Percentiles rank a stretch among this genome's conserved stretches.
These are phyloP conservation scores for Kodamaea arcana DNA, from an alignment of 1,139 yeast genomes.

Conservation along the genomic window DNA sequence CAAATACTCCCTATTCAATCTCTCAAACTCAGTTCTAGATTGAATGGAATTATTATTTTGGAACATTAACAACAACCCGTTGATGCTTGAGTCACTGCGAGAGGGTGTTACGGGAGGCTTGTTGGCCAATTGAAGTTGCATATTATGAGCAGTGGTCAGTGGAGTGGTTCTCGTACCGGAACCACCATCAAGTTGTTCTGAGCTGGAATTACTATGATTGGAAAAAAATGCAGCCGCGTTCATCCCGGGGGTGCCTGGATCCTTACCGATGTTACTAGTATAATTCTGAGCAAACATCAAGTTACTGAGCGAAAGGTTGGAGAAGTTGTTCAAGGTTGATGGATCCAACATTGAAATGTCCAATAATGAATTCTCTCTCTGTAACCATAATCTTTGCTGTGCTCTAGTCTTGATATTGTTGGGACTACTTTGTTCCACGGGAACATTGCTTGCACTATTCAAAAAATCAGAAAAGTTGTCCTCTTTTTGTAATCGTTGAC, in stretches of 20 bases:
- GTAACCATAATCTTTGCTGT: constrained; percentile 79
- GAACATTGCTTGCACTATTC: constrained; percentile 12
- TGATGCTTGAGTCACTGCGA: constrained; percentile 18
- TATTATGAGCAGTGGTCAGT: background rate
- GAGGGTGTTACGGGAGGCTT: background rate
- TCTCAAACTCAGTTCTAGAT: constrained; percentile 69
- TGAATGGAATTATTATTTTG: constrained; percentile 50
- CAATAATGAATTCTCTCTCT: constrained; percentile 67
- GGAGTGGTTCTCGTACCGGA: background rate
- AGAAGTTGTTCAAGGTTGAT: constrained; percentile 32
- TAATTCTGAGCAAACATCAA: constrained; percentile 45
- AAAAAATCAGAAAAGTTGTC: constrained; percentile 33
- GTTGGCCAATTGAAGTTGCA: background rate
- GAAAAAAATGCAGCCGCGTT: constrained; percentile 3
- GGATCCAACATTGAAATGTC: constrained; percentile 46
- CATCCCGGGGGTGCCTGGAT: constrained; percentile 10
- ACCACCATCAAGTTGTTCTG: background rate
- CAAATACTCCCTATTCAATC: constrained; percentile 68
- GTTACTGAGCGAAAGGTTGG: constrained; percentile 42
- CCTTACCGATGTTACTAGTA: constrained; percentile 9
- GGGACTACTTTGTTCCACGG: constrained; percentile 9
- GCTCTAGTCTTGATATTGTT: constrained; percentile 56
- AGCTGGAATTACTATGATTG: background rate
- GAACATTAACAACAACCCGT: constrained; percentile 30
- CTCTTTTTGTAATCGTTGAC: constrained; percentile 8